phyloP scores from a whole-genome alignment of 2,329 filamentous ascomycete genomes.

The Ophidiomyces ophidiicola region DNA sequence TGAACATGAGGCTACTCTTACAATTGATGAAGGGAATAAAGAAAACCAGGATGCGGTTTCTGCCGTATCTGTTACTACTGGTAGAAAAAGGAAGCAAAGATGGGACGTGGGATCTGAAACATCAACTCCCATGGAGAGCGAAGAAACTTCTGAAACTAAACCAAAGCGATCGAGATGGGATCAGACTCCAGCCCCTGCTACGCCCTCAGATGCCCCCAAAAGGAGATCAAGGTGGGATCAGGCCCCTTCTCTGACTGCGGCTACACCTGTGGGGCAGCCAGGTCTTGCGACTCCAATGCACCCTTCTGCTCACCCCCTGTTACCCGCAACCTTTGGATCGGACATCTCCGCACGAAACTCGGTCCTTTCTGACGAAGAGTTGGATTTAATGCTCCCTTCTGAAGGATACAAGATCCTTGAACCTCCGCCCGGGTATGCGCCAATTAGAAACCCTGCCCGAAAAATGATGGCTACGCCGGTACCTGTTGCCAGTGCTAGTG shows the following conservation, averaged over 20 bases:
- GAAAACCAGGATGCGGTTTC: constrained; percentile 61
- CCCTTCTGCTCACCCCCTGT: constrained; percentile 44
- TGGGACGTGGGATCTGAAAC: constrained; percentile 69
- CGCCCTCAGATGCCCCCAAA: constrained; percentile 49
- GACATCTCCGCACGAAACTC: constrained; percentile 71
- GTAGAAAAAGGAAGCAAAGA: constrained; percentile 80
- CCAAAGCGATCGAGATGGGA: constrained; percentile 79
- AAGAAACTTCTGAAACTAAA: constrained; percentile 46
- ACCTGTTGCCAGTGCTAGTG: constrained; percentile 47
- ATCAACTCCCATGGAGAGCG: constrained; percentile 39
- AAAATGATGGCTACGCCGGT: constrained; percentile 62
- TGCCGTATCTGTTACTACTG: constrained; percentile 49
- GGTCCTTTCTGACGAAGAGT: constrained; percentile 80
- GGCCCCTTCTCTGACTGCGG: constrained; percentile 54
- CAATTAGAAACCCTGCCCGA: constrained; percentile 62
- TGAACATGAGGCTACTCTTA: constrained; percentile 62
- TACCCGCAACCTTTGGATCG: constrained; percentile 59
- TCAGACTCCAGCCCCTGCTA: constrained; percentile 54
- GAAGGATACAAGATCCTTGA: constrained; percentile 89
- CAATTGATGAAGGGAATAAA: constrained; percentile 52
- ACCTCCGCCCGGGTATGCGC: constrained; percentile 83
- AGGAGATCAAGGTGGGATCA: constrained; percentile 86
- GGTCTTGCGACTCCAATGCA: constrained; percentile 71
- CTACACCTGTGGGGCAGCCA: constrained; percentile 60
- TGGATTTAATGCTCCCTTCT: constrained; percentile 78